Evolutionary conservation across 2,329 filamentous ascomycete species (phyloP).

Genomic region (Macrophomina pseudophaseolina): DNA sequence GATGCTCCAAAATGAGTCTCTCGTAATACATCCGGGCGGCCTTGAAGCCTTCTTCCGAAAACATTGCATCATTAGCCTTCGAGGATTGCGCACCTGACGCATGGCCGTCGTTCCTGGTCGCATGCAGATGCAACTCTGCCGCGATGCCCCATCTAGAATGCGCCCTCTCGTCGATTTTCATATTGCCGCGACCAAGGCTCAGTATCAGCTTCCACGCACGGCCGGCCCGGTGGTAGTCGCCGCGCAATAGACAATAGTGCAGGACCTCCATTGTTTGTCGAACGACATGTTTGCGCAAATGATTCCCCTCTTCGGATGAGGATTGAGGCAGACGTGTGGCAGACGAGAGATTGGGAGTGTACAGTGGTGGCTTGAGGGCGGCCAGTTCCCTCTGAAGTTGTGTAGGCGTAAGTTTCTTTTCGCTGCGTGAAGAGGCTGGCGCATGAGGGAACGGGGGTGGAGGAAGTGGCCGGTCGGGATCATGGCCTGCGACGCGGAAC

Average conservation of each 20-base stretch:
- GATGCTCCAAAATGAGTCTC: constrained; percentile 73
- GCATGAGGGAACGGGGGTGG: constrained; percentile 53
- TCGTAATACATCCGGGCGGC: constrained; percentile 74
- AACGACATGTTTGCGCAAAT: constrained; percentile 51
- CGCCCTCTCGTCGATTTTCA: constrained; percentile 69
- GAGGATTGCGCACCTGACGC: constrained; percentile 5
- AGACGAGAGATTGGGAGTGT: constrained; percentile 31
- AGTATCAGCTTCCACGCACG: constrained; percentile 77
- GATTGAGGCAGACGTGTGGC: constrained; percentile 6
- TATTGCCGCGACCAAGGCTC: constrained; percentile 62
- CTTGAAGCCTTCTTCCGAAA: constrained; percentile 56
- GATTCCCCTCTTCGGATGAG: constrained; percentile 27
- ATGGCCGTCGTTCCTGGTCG: constrained; percentile 19
- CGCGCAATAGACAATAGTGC: constrained; percentile 72
- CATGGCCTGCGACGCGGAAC: constrained; percentile 48
- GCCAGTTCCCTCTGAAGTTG: constrained; percentile 49
- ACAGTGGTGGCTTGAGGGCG: constrained; percentile 49
- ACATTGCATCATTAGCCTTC: constrained; percentile 30
- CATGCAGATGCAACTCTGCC: constrained; percentile 78
- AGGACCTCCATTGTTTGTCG: constrained; percentile 71
- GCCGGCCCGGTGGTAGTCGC: constrained; percentile 73
- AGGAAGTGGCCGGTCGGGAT: constrained; percentile 47
- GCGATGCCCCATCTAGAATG: constrained; percentile 81
- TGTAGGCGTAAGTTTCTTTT: constrained; percentile 19
- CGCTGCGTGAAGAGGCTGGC: constrained; percentile 31